A percentile compares a stretch with the other conserved stretches of the same genome.
phyloP scores from a whole-genome alignment of 1,139 yeast genomes.

The Magnusiomyces paraingens region DNA sequence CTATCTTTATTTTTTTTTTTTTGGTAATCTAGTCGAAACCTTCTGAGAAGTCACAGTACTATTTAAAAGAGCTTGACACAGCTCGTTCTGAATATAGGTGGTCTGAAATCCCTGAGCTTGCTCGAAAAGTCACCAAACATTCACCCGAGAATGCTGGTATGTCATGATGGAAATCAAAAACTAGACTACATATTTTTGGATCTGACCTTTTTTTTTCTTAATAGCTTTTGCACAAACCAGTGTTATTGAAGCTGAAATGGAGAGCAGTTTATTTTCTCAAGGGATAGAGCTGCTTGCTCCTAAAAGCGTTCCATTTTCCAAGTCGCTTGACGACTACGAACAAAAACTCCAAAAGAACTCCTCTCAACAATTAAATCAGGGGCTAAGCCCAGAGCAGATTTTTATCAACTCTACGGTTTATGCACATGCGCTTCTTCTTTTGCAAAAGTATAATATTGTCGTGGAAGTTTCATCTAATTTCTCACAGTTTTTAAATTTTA shows the following conservation, averaged over 20 bases:
- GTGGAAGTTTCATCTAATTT: constrained; percentile 16
- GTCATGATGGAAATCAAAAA: not conserved
- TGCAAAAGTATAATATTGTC: constrained; percentile 18
- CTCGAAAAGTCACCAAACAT: constrained; percentile 21
- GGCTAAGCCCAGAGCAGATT: constrained; percentile 13
- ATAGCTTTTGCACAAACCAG: constrained; percentile 13
- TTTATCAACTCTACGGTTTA: constrained; percentile 21
- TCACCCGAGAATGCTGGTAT: constrained; percentile 15
- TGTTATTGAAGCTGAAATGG: constrained; percentile 11
- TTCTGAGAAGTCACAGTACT: constrained; percentile 11
- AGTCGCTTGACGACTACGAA: constrained; percentile 3
- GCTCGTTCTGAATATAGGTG: constrained; percentile 22
- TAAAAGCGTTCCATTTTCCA: constrained; percentile 1
- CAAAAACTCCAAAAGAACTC: constrained; percentile 3
- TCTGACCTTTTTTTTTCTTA: not conserved
- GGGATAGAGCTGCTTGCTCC: constrained; percentile 13
- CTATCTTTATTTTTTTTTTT: too few species aligned
- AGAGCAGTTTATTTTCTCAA: not conserved
- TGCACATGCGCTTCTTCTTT: constrained; percentile 21
- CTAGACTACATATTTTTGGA: not conserved
- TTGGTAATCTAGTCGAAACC: not conserved
- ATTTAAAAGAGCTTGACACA: constrained; percentile 20
- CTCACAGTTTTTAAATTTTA: not conserved
- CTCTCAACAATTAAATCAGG: not conserved
- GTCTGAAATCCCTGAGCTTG: constrained; percentile 23